A percentile compares a stretch with the other conserved stretches of the same genome.
Conservation (phyloP, 805 yeast genomes). For the Saturnispora hagleri region DNA sequence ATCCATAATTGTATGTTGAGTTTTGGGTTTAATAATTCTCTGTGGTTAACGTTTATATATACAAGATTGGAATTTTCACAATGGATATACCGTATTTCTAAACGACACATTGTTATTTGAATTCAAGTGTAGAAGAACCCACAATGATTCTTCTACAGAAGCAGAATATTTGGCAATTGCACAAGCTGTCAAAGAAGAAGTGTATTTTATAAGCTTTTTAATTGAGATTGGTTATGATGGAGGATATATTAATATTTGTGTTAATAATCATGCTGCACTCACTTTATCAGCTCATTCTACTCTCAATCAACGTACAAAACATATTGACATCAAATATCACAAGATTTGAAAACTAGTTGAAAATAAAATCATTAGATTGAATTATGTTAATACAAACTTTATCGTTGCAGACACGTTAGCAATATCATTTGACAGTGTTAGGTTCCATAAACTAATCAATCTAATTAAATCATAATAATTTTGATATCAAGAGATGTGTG, state of each 20-base stretch:
- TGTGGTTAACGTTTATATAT: too few species aligned
- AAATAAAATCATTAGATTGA: neutral
- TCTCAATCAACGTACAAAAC: conserved; percentile 2
- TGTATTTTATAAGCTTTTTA: neutral
- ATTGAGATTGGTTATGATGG: neutral
- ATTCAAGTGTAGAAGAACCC: neutral
- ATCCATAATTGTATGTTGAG: too few species aligned
- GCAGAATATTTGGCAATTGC: neutral
- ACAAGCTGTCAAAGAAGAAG: neutral
- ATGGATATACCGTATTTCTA: conserved; percentile 1
- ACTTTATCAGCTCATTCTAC: neutral
- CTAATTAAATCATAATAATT: too few species aligned
- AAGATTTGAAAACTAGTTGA: neutral
- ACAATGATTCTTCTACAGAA: conserved; percentile 5
- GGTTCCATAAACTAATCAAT: neutral
- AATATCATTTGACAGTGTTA: neutral
- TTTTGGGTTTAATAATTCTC: too few species aligned
- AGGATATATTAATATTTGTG: neutral
- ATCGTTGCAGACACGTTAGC: conserved; percentile 1
- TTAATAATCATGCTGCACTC: neutral
- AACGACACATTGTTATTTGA: conserved; percentile 3
- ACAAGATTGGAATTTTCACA: conserved; percentile 1
- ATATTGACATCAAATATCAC: conserved; percentile 5
- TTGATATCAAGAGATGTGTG: too few species aligned
- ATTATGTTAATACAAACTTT: neutral